Base-by-base conservation (phyloP, 2,329 filamentous ascomycete species). In the Colletotrichum sublineola region DNA sequence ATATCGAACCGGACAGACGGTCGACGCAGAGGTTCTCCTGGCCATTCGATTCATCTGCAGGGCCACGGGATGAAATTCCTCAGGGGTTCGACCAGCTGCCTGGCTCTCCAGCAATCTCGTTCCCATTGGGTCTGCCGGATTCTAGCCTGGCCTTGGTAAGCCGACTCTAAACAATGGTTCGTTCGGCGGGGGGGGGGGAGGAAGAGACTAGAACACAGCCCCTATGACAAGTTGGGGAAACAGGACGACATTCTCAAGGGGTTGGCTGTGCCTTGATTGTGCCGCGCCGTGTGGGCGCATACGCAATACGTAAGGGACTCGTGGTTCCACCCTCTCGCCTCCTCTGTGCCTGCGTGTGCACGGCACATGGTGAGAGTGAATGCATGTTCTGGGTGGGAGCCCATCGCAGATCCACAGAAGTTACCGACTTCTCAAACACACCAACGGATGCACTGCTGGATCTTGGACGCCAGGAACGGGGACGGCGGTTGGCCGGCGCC, bases 401-500 rank as follows among this genome's bases (percentile, higher is more conserved):
- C 53, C 50, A 48, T 31, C 56, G 66, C 69, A 72, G 58, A 36
- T 46, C 53, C 65, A n/a, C 46, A 64, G 36, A 24, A 62, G 48
- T 24, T 20, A 2, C 50, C 15, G 33, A 56, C 20, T n/a, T 56
- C 18, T 12, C 65, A 64, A 60, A 63, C 44, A 63, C 31, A 15
- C 46, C 14, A 55, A 29, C 24, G 31, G n/a, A 55, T 1, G 67
- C 57, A 40, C 31, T 33, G 31, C 36, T 55, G 24, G 46, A 42
- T 36, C 44, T 42, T 36, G 56, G 40, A n/a, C 24, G 58, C 36
- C 64, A 60, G 60, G 46, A 55, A 72, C 58, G 46, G 69, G 68
- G 20, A 60, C 52, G 66, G 69, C 65, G 69, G 69, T 72, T 72
- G 65, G 69, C 66, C 64, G 69, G 65, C 69, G 69, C 65, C 58